phyloP scores from a whole-genome alignment of 2,329 filamentous ascomycete species.

The Emergomyces pasteurianus region DNA sequence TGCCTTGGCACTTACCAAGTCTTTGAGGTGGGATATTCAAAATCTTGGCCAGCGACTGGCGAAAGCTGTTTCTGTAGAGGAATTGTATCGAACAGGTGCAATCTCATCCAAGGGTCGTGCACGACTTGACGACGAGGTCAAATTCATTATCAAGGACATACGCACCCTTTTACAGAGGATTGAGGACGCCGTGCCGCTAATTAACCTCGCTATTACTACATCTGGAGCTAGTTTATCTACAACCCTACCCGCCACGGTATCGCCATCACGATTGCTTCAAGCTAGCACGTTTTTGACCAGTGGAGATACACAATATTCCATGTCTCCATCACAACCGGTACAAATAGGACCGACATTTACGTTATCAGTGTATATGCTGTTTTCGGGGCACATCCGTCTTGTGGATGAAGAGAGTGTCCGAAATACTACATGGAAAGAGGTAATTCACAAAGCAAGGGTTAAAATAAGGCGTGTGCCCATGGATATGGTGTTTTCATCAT shows the following conservation, averaged over 20 bases:
- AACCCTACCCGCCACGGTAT: slow-evolving; percentile 67
- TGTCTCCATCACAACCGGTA: slow-evolving; percentile 49
- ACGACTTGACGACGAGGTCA: slow-evolving; percentile 52
- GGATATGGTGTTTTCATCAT: slow-evolving; percentile 38
- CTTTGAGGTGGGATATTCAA: slow-evolving; percentile 72
- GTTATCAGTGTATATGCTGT: slow-evolving; percentile 89
- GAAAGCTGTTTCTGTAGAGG: slow-evolving; percentile 52
- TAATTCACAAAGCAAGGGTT: slow-evolving; percentile 82
- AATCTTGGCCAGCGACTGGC: slow-evolving; percentile 63
- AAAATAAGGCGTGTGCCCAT: slow-evolving; percentile 63
- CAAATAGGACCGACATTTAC: slow-evolving; percentile 83
- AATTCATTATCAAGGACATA: slow-evolving; percentile 61
- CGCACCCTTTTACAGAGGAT: slow-evolving; percentile 63
- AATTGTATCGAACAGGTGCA: slow-evolving; percentile 21
- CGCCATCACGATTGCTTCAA: slow-evolving; percentile 79
- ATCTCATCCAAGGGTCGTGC: slow-evolving; percentile 36
- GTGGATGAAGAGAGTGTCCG: slow-evolving; percentile 47
- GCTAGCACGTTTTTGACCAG: slow-evolving; percentile 83
- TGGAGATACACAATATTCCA: slow-evolving; percentile 71
- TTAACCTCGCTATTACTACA: slow-evolving; percentile 88
- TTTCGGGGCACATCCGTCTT: slow-evolving; percentile 59
- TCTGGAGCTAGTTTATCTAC: slow-evolving; percentile 81
- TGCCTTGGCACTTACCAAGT: slow-evolving; percentile 69
- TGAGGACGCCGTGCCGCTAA: slow-evolving; percentile 79
- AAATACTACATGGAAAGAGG: slow-evolving; percentile 83